Evolutionary conservation across 345 rosid genomes (phyloP), one percentile per base, ranked within the genome.

Genomic region (Cardiospermum halicacabum): DNA sequence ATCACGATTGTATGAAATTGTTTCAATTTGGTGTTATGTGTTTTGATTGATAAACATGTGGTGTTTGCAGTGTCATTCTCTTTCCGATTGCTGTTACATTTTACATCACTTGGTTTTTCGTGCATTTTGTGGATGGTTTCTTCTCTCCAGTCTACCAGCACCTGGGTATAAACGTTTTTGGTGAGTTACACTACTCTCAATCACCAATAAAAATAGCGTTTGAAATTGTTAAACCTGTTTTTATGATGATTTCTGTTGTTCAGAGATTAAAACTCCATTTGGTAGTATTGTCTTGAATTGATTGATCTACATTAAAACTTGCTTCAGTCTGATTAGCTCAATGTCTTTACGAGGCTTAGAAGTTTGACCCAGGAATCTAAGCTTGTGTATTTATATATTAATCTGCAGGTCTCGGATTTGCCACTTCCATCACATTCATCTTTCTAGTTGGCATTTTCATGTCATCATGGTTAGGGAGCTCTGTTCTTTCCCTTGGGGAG

Each of bases 401-500:
- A 55, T 65, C 48, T 47, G 34, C 60, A 82, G 84, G 84, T 72
- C 84, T 83, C 34, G 84, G 84, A 51, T 83, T 83, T 28, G 60
- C 77, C 39, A 80, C 87, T 60, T 80, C 86, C 61, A 68, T 77
- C 3, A 73, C 78, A 15, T 82, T 79, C 58, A 79, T 79, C 58
- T 79, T 79, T 77, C 49, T 83, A 73, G 81, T 80, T 18, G 87
- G 84, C 18, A 75, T 80, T 48, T 83, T 83, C 76, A 80, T 83
- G 87, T 83, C 87, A 24, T 83, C 87, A 9, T 83, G 87, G 84
- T 69, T 80, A 75, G 82, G 82, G 53, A 64, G 82, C 60, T 77
- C 82, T 31, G 78, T 83, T 32, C 75, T 80, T 49, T 62, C 81
- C 54, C 78, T 83, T 7, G 81, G 87, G 0, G 84, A 83, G 70